Evolutionary conservation across 768 basidiomycete genomes (phyloP), one percentile per base, ranked within the genome.

Genomic region (Dentipellis sp.): DNA sequence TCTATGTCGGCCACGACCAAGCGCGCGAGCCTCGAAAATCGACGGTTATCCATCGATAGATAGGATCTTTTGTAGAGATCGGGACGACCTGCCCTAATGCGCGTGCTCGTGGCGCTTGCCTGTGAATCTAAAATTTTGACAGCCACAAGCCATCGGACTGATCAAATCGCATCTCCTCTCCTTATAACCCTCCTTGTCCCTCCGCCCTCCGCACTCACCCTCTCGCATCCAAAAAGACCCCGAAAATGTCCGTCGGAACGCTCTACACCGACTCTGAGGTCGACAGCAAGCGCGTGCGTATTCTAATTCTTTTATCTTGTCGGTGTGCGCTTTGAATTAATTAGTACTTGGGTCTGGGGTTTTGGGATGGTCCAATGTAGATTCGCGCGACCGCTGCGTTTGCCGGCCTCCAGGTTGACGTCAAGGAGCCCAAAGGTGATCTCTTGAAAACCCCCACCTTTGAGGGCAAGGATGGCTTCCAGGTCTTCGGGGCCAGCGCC

Each of bases 381-480:
- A 74, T 80, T 64, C 72, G 58, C 52, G 83, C 84, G 19, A 77
- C 72, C 52, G 86, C 82, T 58, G 84, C 84, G 22, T 68, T 79
- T 11, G 81, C 71, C 42, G 84, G 81, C 38, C 64, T 88, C 58
- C 75, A 80, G 50, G 60, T 89, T 55, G 78, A 82, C 56, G 57
- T 76, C 52, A 78, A 80, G 14, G 70, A 72, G 17, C 64, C 61
- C 55, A 88, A 87, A 68, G 75, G 73, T 54, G 83, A 86, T 68
- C 72, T 69, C 56, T 86, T 88, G 55, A 91, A 92, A 76, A 81
- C 95, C 63, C 95, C 97, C 23, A 85, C 87, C 38, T 79, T 87
- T 53, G 91, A 93, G 69, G 75, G 78, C 47, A 70, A 74, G 12
- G 82, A 92, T 69, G 92, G 92, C 55, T 81, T 91, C 77, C 79